Evolutionary conservation across 179 eudicot genomes (phyloP).

Genomic region (Monotropa hypopitys): DNA sequence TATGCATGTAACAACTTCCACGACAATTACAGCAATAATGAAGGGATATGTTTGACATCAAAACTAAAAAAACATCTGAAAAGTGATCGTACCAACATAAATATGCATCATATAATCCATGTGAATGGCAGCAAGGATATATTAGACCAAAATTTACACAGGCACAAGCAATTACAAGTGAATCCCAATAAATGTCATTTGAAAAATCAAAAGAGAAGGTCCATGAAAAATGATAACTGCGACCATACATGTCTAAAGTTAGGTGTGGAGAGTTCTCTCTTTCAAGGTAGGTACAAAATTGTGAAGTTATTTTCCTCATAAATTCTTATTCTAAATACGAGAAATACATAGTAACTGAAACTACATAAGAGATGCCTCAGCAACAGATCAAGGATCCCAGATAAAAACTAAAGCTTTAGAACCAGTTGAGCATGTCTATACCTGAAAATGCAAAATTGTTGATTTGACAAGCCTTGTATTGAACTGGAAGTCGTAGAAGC

Average conservation of each 20-base stretch:
- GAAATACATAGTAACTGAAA: neutral
- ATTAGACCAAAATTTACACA: neutral
- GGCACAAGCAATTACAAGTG: neutral
- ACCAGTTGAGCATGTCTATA: slow-evolving; percentile 19
- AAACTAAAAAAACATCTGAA: neutral
- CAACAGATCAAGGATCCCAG: neutral
- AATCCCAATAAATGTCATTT: neutral
- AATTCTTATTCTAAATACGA: neutral
- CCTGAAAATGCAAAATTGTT: slow-evolving; percentile 96
- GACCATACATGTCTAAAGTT: neutral
- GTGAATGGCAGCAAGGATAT: neutral
- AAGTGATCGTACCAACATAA: neutral
- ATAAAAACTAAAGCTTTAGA: neutral
- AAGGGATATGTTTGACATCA: neutral
- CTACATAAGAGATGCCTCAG: neutral
- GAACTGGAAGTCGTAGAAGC: slow-evolving; percentile 63
- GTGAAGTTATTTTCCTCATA: neutral
- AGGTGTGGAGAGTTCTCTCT: neutral
- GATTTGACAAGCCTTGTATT: slow-evolving; percentile 82
- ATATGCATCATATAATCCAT: neutral
- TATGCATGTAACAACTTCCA: neutral
- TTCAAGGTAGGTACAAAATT: neutral
- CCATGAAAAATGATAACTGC: neutral
- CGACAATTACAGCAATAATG: neutral
- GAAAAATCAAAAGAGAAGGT: neutral